A percentile compares a stretch with the other conserved stretches of the same genome.
Evolutionary conservation across 2,329 filamentous ascomycete species (phyloP).

Genomic region (Alternaria longipes): DNA sequence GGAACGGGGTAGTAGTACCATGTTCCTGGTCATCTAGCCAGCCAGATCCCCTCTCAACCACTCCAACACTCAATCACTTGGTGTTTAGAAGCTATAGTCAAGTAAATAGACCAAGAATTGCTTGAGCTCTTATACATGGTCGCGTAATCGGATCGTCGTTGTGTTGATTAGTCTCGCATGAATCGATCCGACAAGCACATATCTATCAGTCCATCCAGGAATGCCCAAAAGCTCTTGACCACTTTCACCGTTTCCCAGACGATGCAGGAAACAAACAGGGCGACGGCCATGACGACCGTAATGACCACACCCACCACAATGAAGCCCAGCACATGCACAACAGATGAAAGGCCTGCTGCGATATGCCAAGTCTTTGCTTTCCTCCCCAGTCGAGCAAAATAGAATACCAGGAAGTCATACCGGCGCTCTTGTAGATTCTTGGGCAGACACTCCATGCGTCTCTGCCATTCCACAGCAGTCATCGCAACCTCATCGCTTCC

Average conservation of each 20-base stretch:
- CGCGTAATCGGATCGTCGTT: not conserved
- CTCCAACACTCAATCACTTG: not conserved
- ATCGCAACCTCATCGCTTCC: constrained; percentile 1
- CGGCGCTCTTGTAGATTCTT: not conserved
- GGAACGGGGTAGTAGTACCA: not conserved
- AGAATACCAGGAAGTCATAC: constrained; percentile 7
- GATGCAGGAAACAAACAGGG: not conserved
- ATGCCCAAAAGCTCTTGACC: not conserved
- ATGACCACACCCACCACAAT: not conserved
- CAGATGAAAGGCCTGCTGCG: not conserved
- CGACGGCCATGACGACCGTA: not conserved
- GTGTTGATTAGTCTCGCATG: not conserved
- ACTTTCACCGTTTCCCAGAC: not conserved
- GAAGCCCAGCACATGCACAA: constrained; percentile 9
- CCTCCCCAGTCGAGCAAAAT: constrained; percentile 6
- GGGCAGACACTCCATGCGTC: not conserved
- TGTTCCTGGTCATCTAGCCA: constrained; percentile 2
- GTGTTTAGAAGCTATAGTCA: not conserved
- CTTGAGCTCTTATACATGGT: not conserved
- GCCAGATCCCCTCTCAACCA: not conserved
- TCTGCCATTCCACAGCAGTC: not conserved
- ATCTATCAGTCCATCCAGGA: not conserved
- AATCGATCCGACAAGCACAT: not conserved
- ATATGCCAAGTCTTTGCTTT: constrained; percentile 3
- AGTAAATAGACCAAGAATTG: not conserved